These are phyloP conservation scores for Diaporthe aspalathi DNA, from an alignment of 2,329 filamentous ascomycete genomes.

Conservation along the genomic window DNA sequence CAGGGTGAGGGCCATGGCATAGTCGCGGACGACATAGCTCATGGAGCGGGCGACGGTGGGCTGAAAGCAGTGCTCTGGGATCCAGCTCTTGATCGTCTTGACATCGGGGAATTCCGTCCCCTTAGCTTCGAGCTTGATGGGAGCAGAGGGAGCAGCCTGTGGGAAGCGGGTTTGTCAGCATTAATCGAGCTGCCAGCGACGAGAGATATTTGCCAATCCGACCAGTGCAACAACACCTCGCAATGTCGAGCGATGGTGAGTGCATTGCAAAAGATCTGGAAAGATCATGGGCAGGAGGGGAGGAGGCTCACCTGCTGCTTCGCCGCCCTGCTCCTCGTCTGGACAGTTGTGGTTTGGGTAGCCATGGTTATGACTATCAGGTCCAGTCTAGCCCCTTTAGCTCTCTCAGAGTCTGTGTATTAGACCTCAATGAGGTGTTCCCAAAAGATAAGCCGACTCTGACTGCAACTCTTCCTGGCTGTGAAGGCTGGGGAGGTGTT, in stretches of 20 bases:
- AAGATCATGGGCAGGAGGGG: background rate
- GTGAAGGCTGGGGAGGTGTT: background rate
- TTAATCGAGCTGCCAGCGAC: background rate
- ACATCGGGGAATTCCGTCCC: constrained; percentile 56
- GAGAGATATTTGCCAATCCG: background rate
- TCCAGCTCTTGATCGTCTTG: constrained; percentile 62
- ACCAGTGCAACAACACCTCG: background rate
- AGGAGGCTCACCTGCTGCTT: constrained; percentile 31
- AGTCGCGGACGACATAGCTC: constrained; percentile 68
- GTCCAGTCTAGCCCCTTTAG: background rate
- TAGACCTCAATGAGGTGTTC: background rate
- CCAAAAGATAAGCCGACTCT: constrained; percentile 7
- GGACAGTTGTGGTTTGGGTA: constrained; percentile 34
- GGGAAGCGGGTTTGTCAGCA: background rate
- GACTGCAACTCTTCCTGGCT: constrained; percentile 20
- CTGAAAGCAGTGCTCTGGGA: constrained; percentile 72
- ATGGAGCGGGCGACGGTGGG: constrained; percentile 63
- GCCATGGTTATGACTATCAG: constrained; percentile 31
- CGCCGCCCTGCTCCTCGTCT: constrained; percentile 38
- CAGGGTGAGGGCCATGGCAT: constrained; percentile 60
- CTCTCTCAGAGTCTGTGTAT: background rate
- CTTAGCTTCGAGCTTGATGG: constrained; percentile 33
- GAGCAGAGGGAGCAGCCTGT: constrained; percentile 27
- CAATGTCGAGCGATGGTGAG: background rate
- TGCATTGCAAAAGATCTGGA: too few relatives aligned